Percentiles rank a stretch among this genome's conserved stretches.
These are phyloP conservation scores for Globisporangium irregulare DNA, from an alignment of 352 stramenopile genomes.

Conservation along the genomic window DNA sequence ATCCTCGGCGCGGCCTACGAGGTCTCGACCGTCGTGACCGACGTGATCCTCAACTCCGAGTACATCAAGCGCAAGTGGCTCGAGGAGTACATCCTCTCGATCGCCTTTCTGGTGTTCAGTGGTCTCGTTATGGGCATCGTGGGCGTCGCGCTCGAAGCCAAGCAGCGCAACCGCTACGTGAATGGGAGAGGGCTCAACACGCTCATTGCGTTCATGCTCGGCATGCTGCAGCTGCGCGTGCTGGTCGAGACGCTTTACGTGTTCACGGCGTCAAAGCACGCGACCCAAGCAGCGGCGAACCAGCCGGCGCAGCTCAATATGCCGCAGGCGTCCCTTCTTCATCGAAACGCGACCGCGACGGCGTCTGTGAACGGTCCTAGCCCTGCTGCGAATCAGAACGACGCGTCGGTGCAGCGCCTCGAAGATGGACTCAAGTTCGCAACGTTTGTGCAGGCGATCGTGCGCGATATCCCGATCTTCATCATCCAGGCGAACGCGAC, in stretches of 20 bases:
- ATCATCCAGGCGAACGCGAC: slow-evolving; percentile 73
- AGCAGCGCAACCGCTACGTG: slow-evolving; percentile 39
- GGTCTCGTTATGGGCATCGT: slow-evolving; percentile 61
- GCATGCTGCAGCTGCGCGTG: slow-evolving; percentile 61
- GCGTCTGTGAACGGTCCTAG: slow-evolving; percentile 3
- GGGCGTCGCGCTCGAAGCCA: slow-evolving; percentile 43
- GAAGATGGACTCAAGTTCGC: slow-evolving; percentile 39
- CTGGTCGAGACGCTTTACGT: slow-evolving; percentile 51
- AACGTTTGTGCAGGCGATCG: slow-evolving; percentile 63
- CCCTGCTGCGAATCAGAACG: background rate
- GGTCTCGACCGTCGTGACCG: slow-evolving; percentile 63
- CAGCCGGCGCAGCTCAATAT: slow-evolving; percentile 11
- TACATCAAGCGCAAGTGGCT: slow-evolving; percentile 69
- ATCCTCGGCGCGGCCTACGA: slow-evolving; percentile 49
- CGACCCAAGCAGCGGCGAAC: background rate
- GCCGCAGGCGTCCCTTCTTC: background rate
- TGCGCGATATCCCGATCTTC: slow-evolving; percentile 72
- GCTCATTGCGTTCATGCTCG: slow-evolving; percentile 35
- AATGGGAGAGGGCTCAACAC: slow-evolving; percentile 28
- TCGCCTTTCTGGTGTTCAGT: slow-evolving; percentile 60
- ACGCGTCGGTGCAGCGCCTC: slow-evolving; percentile 21
- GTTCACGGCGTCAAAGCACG: slow-evolving; percentile 18
- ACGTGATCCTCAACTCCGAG: slow-evolving; percentile 71
- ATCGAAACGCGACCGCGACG: background rate
- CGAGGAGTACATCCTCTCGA: slow-evolving; percentile 72